Conservation (phyloP, 495 filamentous ascomycete species). For the Aspergillus carlsbadensis region DNA sequence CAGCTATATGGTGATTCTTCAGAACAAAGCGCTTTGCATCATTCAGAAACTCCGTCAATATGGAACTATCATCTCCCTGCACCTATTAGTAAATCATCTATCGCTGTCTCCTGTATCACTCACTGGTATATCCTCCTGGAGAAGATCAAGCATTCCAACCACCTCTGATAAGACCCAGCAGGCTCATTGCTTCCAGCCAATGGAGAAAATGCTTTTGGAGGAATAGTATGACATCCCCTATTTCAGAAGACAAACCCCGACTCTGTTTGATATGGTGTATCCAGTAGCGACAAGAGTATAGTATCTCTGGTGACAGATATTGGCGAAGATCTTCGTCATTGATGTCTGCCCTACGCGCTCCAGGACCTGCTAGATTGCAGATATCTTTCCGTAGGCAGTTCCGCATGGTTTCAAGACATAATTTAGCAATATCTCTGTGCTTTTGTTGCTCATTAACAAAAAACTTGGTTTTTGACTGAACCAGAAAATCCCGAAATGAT, state of each 20-base stretch:
- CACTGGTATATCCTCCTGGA: not conserved
- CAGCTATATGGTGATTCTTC: not conserved
- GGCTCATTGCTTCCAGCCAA: not conserved
- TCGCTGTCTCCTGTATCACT: not conserved
- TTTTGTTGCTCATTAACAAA: constrained; percentile 24
- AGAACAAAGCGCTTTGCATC: constrained; percentile 4
- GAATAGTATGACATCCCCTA: too few relatives aligned
- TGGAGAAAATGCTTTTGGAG: not conserved
- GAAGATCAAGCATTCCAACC: not conserved
- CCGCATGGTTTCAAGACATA: constrained; percentile 21
- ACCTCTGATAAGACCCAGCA: constrained; percentile 28
- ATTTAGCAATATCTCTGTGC: not conserved
- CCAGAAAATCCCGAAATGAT: constrained; percentile 26
- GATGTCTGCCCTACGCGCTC: constrained; percentile 24
- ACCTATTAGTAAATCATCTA: not conserved
- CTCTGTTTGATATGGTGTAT: constrained; percentile 41
- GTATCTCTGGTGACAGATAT: constrained; percentile 27
- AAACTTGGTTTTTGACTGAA: constrained; percentile 19
- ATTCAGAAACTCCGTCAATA: not conserved
- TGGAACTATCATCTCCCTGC: not conserved
- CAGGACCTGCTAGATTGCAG: constrained; percentile 27
- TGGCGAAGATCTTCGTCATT: constrained; percentile 17
- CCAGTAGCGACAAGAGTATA: constrained; percentile 50
- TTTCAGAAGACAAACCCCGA: too few relatives aligned
- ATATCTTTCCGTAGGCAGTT: constrained; percentile 32